These are phyloP conservation scores for Leccinum sublutescens DNA, from an alignment of 768 basidiomycete species.

Conservation along the genomic window DNA sequence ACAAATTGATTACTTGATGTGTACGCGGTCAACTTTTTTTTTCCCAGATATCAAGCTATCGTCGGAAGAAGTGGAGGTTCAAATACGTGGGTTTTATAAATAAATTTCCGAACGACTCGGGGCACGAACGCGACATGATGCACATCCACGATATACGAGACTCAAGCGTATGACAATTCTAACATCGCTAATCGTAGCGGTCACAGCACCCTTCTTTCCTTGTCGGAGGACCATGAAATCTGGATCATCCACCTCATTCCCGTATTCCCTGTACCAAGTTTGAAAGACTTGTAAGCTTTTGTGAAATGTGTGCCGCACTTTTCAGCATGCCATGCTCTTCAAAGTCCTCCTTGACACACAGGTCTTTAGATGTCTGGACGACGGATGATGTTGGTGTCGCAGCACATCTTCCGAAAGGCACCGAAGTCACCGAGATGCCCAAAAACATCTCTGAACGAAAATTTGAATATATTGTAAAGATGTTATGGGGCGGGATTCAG, in stretches of 20 bases:
- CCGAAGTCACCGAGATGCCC: background rate
- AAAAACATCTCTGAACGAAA: background rate
- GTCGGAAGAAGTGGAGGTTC: conserved; percentile 68
- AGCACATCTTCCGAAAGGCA: no score
- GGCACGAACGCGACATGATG: background rate
- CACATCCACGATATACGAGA: background rate
- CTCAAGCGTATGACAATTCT: background rate
- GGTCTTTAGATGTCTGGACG: background rate
- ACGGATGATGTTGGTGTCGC: background rate
- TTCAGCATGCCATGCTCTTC: background rate
- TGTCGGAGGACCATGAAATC: background rate
- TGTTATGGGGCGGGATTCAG: background rate
- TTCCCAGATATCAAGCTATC: conserved; percentile 73
- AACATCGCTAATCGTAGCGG: background rate
- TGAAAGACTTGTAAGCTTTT: background rate
- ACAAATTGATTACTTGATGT: background rate
- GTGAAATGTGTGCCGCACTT: background rate
- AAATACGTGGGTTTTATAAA: conserved; percentile 63
- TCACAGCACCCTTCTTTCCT: background rate
- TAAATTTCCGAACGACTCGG: conserved; percentile 1
- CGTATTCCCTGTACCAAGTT: background rate
- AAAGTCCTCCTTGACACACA: background rate
- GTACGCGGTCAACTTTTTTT: conserved; percentile 12
- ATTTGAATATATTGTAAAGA: background rate
- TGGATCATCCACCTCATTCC: background rate